Evolutionary conservation across 169 alveolate species (phyloP).

Genomic region (Cystoisospora suis): DNA sequence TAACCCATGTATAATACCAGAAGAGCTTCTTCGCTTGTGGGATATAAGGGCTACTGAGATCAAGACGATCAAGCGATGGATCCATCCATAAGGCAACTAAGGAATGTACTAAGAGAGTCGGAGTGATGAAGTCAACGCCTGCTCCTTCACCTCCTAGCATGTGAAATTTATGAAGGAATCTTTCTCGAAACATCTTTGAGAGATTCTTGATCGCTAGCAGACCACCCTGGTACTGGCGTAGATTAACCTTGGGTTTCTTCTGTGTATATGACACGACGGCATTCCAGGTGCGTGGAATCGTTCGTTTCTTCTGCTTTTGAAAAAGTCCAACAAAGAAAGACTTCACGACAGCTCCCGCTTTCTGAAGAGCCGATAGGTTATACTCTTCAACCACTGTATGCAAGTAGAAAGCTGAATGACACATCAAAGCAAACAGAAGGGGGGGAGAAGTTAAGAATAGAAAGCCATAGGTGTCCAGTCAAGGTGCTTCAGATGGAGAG

Average conservation of each 20-base stretch:
- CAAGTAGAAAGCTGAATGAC: slow-evolving; percentile 44
- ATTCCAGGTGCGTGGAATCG: slow-evolving; percentile 35
- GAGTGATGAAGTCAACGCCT: neutral
- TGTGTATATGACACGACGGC: neutral
- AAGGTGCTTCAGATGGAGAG: too few species aligned
- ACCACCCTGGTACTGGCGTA: slow-evolving; percentile 48
- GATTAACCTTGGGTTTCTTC: neutral
- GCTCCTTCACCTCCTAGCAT: neutral
- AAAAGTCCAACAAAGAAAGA: slow-evolving; percentile 40
- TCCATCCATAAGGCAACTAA: slow-evolving; percentile 45
- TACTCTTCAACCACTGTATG: slow-evolving; percentile 47
- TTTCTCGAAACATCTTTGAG: neutral
- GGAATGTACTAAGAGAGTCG: slow-evolving; percentile 2
- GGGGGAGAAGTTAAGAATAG: too few species aligned
- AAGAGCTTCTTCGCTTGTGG: slow-evolving; percentile 55
- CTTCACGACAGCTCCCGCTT: slow-evolving; percentile 21
- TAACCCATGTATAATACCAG: slow-evolving; percentile 22
- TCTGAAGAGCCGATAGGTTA: neutral
- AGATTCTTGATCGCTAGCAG: neutral
- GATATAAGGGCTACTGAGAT: slow-evolving; percentile 5
- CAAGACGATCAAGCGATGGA: neutral
- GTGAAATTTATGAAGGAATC: slow-evolving; percentile 4
- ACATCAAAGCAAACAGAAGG: neutral
- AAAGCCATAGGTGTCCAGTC: too few species aligned
- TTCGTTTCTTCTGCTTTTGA: slow-evolving; percentile 18